These are phyloP conservation scores for Solanum habrochaites DNA, from an alignment of 257 asterid species.

Conservation along the genomic window DNA sequence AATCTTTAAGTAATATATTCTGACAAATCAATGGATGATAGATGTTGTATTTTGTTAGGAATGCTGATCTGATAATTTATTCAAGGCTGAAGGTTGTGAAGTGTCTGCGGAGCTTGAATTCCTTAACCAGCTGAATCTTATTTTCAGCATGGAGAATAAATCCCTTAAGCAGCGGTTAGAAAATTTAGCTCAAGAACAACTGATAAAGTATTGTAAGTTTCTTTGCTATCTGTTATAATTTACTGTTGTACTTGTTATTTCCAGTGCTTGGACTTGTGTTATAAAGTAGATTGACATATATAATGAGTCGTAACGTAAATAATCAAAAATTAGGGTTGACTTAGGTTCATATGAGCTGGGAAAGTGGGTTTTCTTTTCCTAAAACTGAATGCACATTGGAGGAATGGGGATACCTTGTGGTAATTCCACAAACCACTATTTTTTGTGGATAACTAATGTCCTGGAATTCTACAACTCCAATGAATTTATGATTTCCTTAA, in stretches of 20 bases:
- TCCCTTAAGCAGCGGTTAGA: slow-evolving; percentile 83
- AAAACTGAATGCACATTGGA: not conserved
- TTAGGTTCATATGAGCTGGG: not conserved
- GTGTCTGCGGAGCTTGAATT: slow-evolving; percentile 85
- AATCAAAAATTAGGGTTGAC: not conserved
- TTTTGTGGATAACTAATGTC: not conserved
- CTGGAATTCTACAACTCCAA: not conserved
- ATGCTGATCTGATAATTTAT: slow-evolving; percentile 10
- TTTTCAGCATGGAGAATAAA: slow-evolving; percentile 87
- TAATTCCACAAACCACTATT: not conserved
- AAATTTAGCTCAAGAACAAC: slow-evolving; percentile 78
- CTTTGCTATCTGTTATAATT: not conserved
- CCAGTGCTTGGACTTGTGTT: not conserved
- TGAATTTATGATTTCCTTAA: not conserved
- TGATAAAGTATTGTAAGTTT: slow-evolving; percentile 68
- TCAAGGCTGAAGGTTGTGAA: slow-evolving; percentile 79
- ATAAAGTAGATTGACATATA: not conserved
- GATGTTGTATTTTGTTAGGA: not conserved
- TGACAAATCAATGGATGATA: not conserved
- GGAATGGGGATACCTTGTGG: not conserved
- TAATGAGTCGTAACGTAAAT: not conserved
- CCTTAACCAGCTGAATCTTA: slow-evolving; percentile 78
- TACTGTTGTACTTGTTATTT: not conserved
- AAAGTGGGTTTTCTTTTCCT: not conserved
- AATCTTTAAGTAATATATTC: not conserved